Evolutionary conservation across 2,329 filamentous ascomycete genomes (phyloP), one percentile per base, ranked within the genome.

Genomic region (Ophiocordyceps camponoti-floridani): DNA sequence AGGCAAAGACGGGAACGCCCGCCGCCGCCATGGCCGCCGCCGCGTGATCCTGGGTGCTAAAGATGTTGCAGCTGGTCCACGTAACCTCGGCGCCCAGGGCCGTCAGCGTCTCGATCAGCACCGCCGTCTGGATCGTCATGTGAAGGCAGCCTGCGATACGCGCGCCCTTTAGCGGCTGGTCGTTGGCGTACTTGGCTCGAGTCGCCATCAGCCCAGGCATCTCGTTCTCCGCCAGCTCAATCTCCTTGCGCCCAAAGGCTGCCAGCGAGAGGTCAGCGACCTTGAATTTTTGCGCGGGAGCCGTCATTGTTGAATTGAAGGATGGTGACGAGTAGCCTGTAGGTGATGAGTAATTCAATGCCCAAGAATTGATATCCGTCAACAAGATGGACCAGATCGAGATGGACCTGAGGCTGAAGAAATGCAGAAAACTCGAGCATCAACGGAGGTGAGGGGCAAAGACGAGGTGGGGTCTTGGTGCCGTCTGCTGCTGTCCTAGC

Each of bases 91-190:
- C 91, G 71, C 91, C 91, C 59, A 98, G 86, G 56, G 82, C 73
- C 60, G 76, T 84, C 63, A 98, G 81, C 54, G 91, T 98, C 81
- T 98, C 91, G 68, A 98, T 98, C 60, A 98, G 82, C 62, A 98
- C 91, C 58, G 91, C 91, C 53, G 91, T 98, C 76, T 98, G 91
- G 72, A 98, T 96, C 65, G 91, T 96, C 89, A 94, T 95, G 82
- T 95, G 88, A 65, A 96, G 75, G 72, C 91, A 96, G 63, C 91
- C 91, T 58, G 91, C 91, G 66, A 98, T 95, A 61, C 89, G 83
- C 65, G 88, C 86, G 65, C 89, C 88, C 64, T 82, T 82, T 60
- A 98, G 77, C 58, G 91, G 91, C 77, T 96, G 89, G 70, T 94
- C 89, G 50, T 67, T 66, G 57, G 84, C 84, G 67, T 96, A 98